phyloP scores from a whole-genome alignment of 179 eudicot genomes.

The Silene noctiflora region DNA sequence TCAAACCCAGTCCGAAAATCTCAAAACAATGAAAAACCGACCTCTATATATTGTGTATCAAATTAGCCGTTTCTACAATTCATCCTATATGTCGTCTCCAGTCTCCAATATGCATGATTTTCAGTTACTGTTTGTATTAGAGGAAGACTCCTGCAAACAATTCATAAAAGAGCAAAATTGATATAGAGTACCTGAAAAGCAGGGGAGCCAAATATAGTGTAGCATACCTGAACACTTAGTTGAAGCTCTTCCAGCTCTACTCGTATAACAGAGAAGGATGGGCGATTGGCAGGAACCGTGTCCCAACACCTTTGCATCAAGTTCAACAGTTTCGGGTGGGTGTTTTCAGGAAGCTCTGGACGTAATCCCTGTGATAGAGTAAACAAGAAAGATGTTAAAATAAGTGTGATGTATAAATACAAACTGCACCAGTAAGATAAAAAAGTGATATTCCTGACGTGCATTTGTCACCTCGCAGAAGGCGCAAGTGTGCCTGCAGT shows the following conservation, averaged over 20 bases:
- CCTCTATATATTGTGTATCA: conserved; percentile 20
- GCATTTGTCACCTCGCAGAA: neutral
- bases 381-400: neutral
- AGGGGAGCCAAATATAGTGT: neutral
- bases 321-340: conserved; percentile 61
- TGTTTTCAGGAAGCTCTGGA: conserved; percentile 67
- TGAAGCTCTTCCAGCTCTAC: conserved; percentile 64
- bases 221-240: conserved; percentile 50
- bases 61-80: conserved; percentile 28
- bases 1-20: neutral
- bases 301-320: conserved; percentile 90
- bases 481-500: neutral
- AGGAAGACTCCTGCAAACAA: conserved; percentile 21
- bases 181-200: neutral
- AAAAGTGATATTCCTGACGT: no score
- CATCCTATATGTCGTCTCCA: neutral
- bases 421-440: neutral
- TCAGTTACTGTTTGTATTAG: conserved; percentile 22
- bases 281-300: conserved; percentile 47
- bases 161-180: neutral
- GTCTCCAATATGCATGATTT: neutral
- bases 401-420: neutral
- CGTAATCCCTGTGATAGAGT: conserved; percentile 58
- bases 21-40: conserved; percentile 6
- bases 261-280: conserved; percentile 60